These are phyloP conservation scores for Chytriomyces confervae DNA, from an alignment of 192 early-diverging fungal species.

Conservation along the genomic window DNA sequence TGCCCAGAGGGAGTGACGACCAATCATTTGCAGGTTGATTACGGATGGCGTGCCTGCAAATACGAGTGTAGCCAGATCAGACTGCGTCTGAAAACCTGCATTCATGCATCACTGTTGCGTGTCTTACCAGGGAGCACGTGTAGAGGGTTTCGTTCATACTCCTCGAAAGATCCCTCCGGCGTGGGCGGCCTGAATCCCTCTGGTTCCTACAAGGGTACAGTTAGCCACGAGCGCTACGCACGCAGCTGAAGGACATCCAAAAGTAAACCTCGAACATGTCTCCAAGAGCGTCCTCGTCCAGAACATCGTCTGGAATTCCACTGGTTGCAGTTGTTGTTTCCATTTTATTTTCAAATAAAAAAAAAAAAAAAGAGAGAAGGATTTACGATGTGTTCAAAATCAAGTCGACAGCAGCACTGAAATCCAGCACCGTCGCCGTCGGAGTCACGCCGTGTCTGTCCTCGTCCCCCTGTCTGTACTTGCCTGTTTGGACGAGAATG, in stretches of 20 bases:
- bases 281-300: neutral
- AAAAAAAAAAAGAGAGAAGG: too few species aligned
- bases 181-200: conserved; percentile 44
- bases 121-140: neutral
- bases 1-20: conserved; percentile 69
- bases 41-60: conserved; percentile 7
- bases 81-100: too few species aligned
- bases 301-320: neutral
- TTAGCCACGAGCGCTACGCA: too few species aligned
- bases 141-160: conserved; percentile 2
- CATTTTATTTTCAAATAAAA: too few species aligned
- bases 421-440: conserved; percentile 64
- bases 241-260: too few species aligned
- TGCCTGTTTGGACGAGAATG: conserved; percentile 73
- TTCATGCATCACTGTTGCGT: too few species aligned
- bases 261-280: neutral
- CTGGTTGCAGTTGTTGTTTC: neutral
- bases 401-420: conserved; percentile 70
- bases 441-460: conserved; percentile 48
- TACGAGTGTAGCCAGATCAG: neutral
- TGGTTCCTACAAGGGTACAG: conserved; percentile 22
- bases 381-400: conserved; percentile 47
- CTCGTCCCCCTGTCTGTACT: conserved; percentile 81
- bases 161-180: conserved; percentile 26
- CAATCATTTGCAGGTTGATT: conserved; percentile 34